phyloP scores from a whole-genome alignment of 108 stramenopile species.

The Chaetoceros tenuissimus region DNA sequence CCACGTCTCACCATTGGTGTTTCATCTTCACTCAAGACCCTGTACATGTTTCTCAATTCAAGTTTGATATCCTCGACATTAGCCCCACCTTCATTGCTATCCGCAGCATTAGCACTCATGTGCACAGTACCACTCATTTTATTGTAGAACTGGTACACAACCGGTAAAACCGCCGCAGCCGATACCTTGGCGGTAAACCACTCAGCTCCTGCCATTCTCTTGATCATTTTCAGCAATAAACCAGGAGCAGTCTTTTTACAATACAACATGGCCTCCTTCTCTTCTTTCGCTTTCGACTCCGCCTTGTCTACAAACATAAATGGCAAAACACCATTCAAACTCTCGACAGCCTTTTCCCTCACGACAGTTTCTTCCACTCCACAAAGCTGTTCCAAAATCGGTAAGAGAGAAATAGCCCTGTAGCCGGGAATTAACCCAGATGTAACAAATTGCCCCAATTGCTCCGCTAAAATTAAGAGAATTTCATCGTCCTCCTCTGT shows the following conservation, averaged over 20 bases:
- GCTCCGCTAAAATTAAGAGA: conserved; percentile 59
- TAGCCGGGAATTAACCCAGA: conserved; percentile 36
- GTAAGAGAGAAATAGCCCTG: conserved; percentile 56
- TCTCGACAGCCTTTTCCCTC: conserved; percentile 77
- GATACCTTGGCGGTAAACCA: conserved; percentile 97
- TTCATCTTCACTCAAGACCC: conserved; percentile 80
- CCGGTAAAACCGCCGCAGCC: conserved; percentile 70
- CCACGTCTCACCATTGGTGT: conserved; percentile 95
- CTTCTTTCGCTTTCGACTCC: background rate
- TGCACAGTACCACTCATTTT: background rate
- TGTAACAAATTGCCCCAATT: conserved; percentile 64
- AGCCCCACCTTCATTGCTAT: background rate
- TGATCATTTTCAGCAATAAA: conserved; percentile 55
- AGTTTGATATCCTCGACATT: conserved; percentile 21
- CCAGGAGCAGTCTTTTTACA: background rate
- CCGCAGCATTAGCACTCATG: background rate
- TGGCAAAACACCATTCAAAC: conserved; percentile 25
- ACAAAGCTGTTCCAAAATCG: conserved; percentile 83
- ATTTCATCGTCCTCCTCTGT: conserved; percentile 66
- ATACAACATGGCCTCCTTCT: background rate
- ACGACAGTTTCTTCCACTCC: conserved; percentile 94
- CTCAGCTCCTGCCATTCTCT: conserved; percentile 77
- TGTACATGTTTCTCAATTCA: conserved; percentile 59
- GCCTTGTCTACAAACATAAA: background rate
- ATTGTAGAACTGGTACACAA: conserved; percentile 30